Percentiles rank a stretch among this genome's conserved stretches.
Conservation (phyloP, 2,329 filamentous ascomycete genomes). For the Helotiales sp. region DNA sequence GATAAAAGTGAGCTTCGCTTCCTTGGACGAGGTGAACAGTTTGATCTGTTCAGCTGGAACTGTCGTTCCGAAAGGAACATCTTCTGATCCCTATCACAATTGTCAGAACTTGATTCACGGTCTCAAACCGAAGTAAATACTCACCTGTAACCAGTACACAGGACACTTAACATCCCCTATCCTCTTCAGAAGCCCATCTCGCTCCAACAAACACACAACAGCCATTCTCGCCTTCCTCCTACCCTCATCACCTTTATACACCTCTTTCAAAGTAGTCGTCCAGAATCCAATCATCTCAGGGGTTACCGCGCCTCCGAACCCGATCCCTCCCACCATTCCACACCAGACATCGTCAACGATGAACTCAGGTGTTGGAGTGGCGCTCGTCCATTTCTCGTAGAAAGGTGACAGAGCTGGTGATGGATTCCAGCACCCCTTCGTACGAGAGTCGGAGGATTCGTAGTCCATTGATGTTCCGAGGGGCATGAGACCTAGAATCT, state of each 20-base stretch:
- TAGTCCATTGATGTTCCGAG: slow-evolving; percentile 55
- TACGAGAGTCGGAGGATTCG: slow-evolving; percentile 47
- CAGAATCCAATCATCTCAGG: slow-evolving; percentile 45
- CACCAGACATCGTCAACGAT: slow-evolving; percentile 48
- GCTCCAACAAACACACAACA: slow-evolving; percentile 43
- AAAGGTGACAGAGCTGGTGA: slow-evolving; percentile 43
- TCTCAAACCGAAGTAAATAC: neutral
- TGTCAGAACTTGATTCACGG: neutral
- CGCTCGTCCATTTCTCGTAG: slow-evolving; percentile 40
- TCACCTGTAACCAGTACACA: slow-evolving; percentile 43
- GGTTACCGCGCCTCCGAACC: slow-evolving; percentile 44
- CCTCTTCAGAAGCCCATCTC: slow-evolving; percentile 49
- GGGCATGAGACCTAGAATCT: slow-evolving; percentile 49
- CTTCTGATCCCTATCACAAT: slow-evolving; percentile 40
- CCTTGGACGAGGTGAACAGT: slow-evolving; percentile 47
- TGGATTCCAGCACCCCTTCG: slow-evolving; percentile 51
- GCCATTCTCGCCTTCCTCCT: slow-evolving; percentile 49
- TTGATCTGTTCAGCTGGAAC: slow-evolving; percentile 50
- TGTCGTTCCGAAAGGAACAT: slow-evolving; percentile 43
- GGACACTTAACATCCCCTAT: slow-evolving; percentile 50
- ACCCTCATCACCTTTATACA: slow-evolving; percentile 51
- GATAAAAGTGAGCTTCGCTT: slow-evolving; percentile 44
- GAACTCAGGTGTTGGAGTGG: slow-evolving; percentile 45
- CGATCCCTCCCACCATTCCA: slow-evolving; percentile 45
- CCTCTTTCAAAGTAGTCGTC: slow-evolving; percentile 44